A percentile compares a stretch with the other conserved stretches of the same genome.
phyloP scores from a whole-genome alignment of 2,329 filamentous ascomycete species.

The Graphilbum ipis-grandicollis region DNA sequence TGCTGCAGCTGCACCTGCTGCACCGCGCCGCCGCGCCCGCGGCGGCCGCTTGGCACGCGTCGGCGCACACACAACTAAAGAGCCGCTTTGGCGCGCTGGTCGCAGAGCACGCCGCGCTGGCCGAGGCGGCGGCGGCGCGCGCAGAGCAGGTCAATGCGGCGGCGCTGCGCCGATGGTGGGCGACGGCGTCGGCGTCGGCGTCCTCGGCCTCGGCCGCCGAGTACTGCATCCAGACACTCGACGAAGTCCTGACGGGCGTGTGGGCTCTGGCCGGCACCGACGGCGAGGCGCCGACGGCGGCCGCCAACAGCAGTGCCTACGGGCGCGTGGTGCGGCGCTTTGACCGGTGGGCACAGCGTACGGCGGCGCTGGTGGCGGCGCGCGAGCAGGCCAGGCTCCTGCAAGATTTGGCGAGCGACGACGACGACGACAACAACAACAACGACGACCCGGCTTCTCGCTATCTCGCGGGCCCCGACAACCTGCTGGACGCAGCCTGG shows the following conservation, averaged over 20 bases:
- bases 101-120: slow-evolving; percentile 15
- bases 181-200: slow-evolving; percentile 12
- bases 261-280: slow-evolving; percentile 27
- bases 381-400: slow-evolving; percentile 11
- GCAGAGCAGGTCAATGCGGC: slow-evolving; percentile 32
- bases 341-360: slow-evolving; percentile 37
- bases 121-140: slow-evolving; percentile 21
- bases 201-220: slow-evolving; percentile 18
- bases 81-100: slow-evolving; percentile 24
- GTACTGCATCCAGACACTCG: slow-evolving; percentile 39
- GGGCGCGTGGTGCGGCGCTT: slow-evolving; percentile 36
- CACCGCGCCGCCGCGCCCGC: slow-evolving; percentile 31
- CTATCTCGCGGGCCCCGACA: background rate
- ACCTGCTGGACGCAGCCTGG: slow-evolving; percentile 35
- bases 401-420: slow-evolving; percentile 2
- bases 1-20: slow-evolving; percentile 47
- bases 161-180: slow-evolving; percentile 34
- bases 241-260: slow-evolving; percentile 36
- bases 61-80: slow-evolving; percentile 29
- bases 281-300: background rate
- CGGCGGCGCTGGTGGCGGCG: slow-evolving; percentile 27
- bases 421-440: slow-evolving; percentile 13
- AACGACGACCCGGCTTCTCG: slow-evolving; percentile 9
- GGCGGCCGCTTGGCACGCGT: slow-evolving; percentile 33
- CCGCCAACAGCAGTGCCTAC: slow-evolving; percentile 21